These are phyloP conservation scores for Cryptococcus maquisensis DNA, from an alignment of 1,284 basidiomycete genomes.

Conservation along the genomic window DNA sequence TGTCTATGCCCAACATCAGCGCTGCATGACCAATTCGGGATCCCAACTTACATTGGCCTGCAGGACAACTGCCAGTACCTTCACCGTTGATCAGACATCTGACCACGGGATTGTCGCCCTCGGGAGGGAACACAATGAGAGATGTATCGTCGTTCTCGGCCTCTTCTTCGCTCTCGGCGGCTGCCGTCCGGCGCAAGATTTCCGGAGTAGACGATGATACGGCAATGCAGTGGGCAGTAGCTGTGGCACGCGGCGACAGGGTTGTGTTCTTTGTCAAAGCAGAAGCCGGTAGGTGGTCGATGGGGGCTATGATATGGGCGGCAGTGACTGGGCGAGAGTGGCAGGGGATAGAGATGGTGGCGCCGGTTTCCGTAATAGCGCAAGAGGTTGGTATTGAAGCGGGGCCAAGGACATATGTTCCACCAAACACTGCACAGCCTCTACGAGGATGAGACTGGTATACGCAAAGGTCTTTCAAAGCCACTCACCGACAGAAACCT, in stretches of 20 bases:
- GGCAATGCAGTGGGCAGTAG: slow-evolving; percentile 61
- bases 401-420: slow-evolving; percentile 70
- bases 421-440: slow-evolving; percentile 76
- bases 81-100: slow-evolving; percentile 73
- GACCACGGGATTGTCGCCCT: slow-evolving; percentile 56
- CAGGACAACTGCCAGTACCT: slow-evolving; percentile 77
- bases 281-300: slow-evolving; percentile 53
- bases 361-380: slow-evolving; percentile 19
- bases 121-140: slow-evolving; percentile 77
- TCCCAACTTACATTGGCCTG: slow-evolving; percentile 65
- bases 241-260: background rate
- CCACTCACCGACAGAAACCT: slow-evolving; percentile 69
- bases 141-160: slow-evolving; percentile 59
- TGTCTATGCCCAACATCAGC: slow-evolving; percentile 27
- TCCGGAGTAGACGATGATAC: slow-evolving; percentile 56
- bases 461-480: background rate
- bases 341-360: slow-evolving; percentile 55
- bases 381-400: slow-evolving; percentile 23
- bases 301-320: slow-evolving; percentile 49
- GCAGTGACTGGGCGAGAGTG: slow-evolving; percentile 55
- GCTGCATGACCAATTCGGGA: background rate
- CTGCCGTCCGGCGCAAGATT: slow-evolving; percentile 9
- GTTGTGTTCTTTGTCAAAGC: slow-evolving; percentile 18
- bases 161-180: slow-evolving; percentile 15
- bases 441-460: slow-evolving; percentile 47